Percentiles rank a stretch among this genome's conserved stretches.
Evolutionary conservation across 371 early-diverging fungal species (phyloP).

Genomic region (Rhizopus delemar): DNA sequence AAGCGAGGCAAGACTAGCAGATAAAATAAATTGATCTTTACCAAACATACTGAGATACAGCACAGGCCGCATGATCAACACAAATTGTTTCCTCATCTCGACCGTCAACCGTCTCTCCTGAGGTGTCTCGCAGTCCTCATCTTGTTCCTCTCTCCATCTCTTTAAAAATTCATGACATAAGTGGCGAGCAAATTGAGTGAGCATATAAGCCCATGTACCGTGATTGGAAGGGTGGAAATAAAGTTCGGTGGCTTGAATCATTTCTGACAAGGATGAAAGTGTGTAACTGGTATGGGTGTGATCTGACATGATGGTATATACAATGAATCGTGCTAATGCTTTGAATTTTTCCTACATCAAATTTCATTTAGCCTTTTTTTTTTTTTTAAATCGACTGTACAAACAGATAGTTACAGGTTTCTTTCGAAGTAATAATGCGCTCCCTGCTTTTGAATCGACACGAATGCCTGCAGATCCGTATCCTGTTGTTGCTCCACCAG

Average conservation of each 20-base stretch:
- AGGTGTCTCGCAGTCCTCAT: conserved; percentile 65
- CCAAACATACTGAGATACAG: conserved; percentile 76
- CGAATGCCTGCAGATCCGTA: conserved; percentile 33
- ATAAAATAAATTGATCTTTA: conserved; percentile 74
- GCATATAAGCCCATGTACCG: conserved; percentile 75
- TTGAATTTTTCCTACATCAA: conserved; percentile 55
- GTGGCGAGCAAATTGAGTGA: conserved; percentile 66
- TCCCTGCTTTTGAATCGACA: conserved; percentile 47
- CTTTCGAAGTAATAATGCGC: conserved; percentile 44
- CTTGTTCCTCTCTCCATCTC: conserved; percentile 62
- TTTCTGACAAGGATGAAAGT: conserved; percentile 62
- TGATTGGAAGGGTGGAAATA: conserved; percentile 90
- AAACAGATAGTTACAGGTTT: conserved; percentile 28
- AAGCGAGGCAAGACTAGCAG: conserved; percentile 68
- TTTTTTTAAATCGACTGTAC: background rate
- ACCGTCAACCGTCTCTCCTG: conserved; percentile 58
- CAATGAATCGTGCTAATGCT: conserved; percentile 74
- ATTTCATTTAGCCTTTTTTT: background rate
- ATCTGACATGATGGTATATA: conserved; percentile 72
- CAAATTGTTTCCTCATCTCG: conserved; percentile 59
- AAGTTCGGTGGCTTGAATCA: conserved; percentile 84
- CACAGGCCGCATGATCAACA: conserved; percentile 56
- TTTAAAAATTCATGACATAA: conserved; percentile 67
- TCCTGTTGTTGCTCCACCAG: conserved; percentile 42
- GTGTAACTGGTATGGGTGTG: conserved; percentile 34